These are phyloP conservation scores for Allium sativum DNA, from an alignment of 106 monocot genomes.

Conservation along the genomic window DNA sequence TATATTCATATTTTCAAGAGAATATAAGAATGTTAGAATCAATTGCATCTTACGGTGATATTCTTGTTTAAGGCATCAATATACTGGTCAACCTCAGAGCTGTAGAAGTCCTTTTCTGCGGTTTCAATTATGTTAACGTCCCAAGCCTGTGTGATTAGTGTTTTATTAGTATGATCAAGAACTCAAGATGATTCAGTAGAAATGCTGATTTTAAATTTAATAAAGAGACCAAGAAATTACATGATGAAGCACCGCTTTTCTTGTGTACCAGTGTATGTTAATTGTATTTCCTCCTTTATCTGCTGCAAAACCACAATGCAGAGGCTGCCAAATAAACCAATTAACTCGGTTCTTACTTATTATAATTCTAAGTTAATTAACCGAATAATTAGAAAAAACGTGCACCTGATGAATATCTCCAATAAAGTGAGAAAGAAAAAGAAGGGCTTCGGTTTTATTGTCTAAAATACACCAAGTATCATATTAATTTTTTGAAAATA, in stretches of 20 bases:
- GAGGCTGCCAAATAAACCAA: no score
- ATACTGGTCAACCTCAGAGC: not conserved
- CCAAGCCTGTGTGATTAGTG: constrained; percentile 30
- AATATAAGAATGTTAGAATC: not conserved
- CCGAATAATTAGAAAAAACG: no score
- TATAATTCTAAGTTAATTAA: no score
- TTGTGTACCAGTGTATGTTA: constrained; percentile 37
- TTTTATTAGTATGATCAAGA: no score
- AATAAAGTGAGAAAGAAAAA: constrained; percentile 48
- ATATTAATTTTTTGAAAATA: no score
- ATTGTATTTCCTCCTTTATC: constrained; percentile 50
- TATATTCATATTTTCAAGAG: not conserved
- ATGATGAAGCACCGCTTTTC: constrained; percentile 36
- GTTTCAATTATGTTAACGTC: constrained; percentile 37
- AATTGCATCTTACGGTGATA: constrained; percentile 21
- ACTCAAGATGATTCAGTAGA: no score
- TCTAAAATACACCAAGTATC: no score
- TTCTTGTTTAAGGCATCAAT: constrained; percentile 16
- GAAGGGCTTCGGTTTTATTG: constrained; percentile 54
- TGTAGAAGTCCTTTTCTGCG: constrained; percentile 21
- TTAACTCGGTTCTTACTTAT: no score
- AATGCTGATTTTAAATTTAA: no score
- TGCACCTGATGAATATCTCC: constrained; percentile 59
- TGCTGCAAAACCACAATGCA: constrained; percentile 41
- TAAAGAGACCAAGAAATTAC: constrained; percentile 4